These are phyloP conservation scores for Penicillium odoratum DNA, from an alignment of 495 filamentous ascomycete species.

Conservation along the genomic window DNA sequence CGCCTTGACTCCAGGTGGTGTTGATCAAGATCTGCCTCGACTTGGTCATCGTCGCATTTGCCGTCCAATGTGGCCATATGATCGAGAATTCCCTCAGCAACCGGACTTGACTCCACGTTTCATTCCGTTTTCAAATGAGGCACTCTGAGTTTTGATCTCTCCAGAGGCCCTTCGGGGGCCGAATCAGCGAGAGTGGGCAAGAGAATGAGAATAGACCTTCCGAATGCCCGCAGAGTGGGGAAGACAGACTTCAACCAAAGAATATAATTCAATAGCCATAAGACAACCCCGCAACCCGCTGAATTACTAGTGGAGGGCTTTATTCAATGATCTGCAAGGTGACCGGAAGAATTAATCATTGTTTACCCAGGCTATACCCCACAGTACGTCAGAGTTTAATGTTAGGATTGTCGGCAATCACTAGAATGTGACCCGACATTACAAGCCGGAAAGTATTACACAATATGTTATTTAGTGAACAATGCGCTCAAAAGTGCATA, in stretches of 20 bases:
- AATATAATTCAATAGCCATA: not conserved
- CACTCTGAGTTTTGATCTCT: not conserved
- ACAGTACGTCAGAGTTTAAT: not conserved
- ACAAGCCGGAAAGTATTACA: not conserved
- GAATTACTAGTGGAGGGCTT: not conserved
- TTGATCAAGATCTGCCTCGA: slow-evolving; percentile 53
- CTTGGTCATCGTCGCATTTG: slow-evolving; percentile 50
- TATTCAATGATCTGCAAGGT: not conserved
- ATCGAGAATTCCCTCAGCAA: slow-evolving; percentile 33
- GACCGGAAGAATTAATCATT: not conserved
- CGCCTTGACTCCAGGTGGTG: slow-evolving; percentile 54
- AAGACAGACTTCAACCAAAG: not conserved
- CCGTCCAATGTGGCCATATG: slow-evolving; percentile 59
- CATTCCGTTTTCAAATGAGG: slow-evolving; percentile 45
- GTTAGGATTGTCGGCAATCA: not conserved
- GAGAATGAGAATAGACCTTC: not conserved
- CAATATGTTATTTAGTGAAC: not conserved
- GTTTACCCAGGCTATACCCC: not conserved
- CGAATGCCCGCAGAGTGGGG: not conserved
- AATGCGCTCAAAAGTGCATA: too few relatives aligned
- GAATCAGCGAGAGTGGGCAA: not conserved
- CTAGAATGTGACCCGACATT: not conserved
- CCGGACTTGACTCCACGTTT: slow-evolving; percentile 43
- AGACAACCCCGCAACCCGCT: not conserved
- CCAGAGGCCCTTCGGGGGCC: not conserved